phyloP scores from a whole-genome alignment of 2,329 filamentous ascomycete species.

The Pseudogymnoascus sp. region DNA sequence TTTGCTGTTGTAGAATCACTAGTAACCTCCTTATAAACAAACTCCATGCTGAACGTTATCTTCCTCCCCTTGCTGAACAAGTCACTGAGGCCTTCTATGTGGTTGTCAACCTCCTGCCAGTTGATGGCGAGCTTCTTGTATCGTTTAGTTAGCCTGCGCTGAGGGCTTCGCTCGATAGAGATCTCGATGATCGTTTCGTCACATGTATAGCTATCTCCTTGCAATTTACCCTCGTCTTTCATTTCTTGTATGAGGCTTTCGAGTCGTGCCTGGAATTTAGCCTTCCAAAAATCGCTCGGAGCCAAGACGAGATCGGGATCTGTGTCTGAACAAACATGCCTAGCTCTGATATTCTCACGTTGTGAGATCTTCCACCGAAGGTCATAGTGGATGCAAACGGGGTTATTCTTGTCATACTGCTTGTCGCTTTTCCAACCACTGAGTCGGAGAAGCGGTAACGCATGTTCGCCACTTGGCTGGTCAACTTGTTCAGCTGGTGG shows the following conservation, averaged over 20 bases:
- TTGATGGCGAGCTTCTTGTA: constrained; percentile 22
- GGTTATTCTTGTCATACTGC: constrained; percentile 19
- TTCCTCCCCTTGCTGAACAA: constrained; percentile 21
- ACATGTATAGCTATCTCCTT: constrained; percentile 18
- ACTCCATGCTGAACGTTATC: constrained; percentile 21
- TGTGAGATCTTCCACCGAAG: constrained; percentile 24
- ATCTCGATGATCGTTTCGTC: constrained; percentile 21
- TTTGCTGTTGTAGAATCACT: constrained; percentile 18
- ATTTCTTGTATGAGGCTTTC: constrained; percentile 10
- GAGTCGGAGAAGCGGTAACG: constrained; percentile 20
- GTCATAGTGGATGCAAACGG: constrained; percentile 22
- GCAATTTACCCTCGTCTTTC: constrained; percentile 19
- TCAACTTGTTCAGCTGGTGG: constrained; percentile 13
- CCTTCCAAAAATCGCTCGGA: constrained; percentile 23
- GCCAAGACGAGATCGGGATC: constrained; percentile 22
- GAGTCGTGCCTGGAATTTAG: constrained; percentile 18
- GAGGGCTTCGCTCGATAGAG: constrained; percentile 19
- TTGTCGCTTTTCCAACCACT: constrained; percentile 19
- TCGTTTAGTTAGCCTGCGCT: constrained; percentile 20
- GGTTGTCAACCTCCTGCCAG: constrained; percentile 19
- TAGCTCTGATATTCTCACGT: constrained; percentile 22
- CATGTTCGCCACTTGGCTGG: constrained; percentile 17
- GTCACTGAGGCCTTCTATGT: constrained; percentile 21
- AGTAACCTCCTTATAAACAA: constrained; percentile 22
- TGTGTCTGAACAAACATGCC: constrained; percentile 18